phyloP scores from a whole-genome alignment of 306 rosid genomes.

The Trifolium subterraneum region DNA sequence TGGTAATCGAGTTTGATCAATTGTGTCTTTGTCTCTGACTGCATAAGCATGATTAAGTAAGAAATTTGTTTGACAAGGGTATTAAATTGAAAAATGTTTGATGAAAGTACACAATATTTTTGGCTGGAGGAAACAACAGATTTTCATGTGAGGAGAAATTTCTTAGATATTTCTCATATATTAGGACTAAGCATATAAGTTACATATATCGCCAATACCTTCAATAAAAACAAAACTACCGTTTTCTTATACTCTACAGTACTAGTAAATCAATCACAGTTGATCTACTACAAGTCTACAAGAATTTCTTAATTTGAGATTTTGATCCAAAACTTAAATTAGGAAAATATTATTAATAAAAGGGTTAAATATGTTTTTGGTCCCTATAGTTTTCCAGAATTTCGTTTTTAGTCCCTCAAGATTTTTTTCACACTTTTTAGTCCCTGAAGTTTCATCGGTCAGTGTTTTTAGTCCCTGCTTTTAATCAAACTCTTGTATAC shows the following conservation, averaged over 20 bases:
- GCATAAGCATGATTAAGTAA: not conserved
- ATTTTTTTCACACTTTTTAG: too few species aligned
- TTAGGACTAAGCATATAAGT: not conserved
- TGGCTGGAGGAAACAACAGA: not conserved
- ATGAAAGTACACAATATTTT: not conserved
- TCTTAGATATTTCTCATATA: not conserved
- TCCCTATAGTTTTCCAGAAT: too few species aligned
- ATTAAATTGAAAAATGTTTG: slow-evolving; percentile 5
- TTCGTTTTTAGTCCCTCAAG: too few species aligned
- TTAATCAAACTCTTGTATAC: too few species aligned
- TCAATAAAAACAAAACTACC: not conserved
- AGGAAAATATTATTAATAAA: too few species aligned
- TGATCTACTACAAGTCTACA: not conserved
- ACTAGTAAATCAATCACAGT: not conserved
- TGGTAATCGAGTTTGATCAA: too few species aligned
- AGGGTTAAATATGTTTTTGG: too few species aligned
- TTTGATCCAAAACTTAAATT: not conserved
- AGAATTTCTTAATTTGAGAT: not conserved
- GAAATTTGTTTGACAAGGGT: slow-evolving; percentile 6
- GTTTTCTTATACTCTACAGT: not conserved
- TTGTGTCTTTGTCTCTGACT: too few species aligned
- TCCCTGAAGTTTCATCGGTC: too few species aligned
- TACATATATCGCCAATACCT: not conserved
- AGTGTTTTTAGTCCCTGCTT: too few species aligned
- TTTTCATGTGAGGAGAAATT: not conserved